Conservation (phyloP, 352 stramenopile genomes). For the Plasmopara viticola region DNA sequence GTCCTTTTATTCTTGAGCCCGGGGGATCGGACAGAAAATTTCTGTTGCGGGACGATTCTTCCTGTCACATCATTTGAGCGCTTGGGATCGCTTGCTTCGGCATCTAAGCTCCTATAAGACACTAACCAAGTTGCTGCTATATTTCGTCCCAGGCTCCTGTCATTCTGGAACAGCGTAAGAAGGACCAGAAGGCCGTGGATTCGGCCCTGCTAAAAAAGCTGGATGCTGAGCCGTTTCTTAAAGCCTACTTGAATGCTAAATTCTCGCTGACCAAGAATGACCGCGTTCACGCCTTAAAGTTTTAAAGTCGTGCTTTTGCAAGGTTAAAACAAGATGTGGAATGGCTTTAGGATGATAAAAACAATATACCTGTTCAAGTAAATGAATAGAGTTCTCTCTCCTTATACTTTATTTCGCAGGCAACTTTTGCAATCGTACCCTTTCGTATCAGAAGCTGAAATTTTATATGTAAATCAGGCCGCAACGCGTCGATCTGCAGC, state of each 20-base stretch:
- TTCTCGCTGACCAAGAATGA: slow-evolving; percentile 98
- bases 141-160: slow-evolving; percentile 64
- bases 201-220: slow-evolving; percentile 83
- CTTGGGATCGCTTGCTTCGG: slow-evolving; percentile 87
- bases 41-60: slow-evolving; percentile 5
- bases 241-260: slow-evolving; percentile 97
- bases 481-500: too few relatives aligned
- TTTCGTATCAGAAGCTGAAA: too few relatives aligned
- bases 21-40: slow-evolving; percentile 4
- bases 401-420: too few relatives aligned
- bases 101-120: slow-evolving; percentile 73
- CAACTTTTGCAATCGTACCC: too few relatives aligned
- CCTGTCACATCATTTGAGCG: slow-evolving; percentile 46
- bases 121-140: slow-evolving; percentile 17
- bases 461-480: too few relatives aligned
- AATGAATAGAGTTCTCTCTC: too few relatives aligned
- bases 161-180: slow-evolving; percentile 96
- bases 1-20: neutral
- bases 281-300: slow-evolving; percentile 98
- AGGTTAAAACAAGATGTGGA: neutral
- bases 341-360: neutral
- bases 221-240: slow-evolving; percentile 90
- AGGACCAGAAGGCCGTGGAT: slow-evolving; percentile 98
- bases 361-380: neutral
- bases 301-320: slow-evolving; percentile 73